A percentile compares a stretch with the other conserved stretches of the same genome.
Evolutionary conservation across 345 rosid genomes (phyloP).

Genomic region (Gossypium mustelinum): DNA sequence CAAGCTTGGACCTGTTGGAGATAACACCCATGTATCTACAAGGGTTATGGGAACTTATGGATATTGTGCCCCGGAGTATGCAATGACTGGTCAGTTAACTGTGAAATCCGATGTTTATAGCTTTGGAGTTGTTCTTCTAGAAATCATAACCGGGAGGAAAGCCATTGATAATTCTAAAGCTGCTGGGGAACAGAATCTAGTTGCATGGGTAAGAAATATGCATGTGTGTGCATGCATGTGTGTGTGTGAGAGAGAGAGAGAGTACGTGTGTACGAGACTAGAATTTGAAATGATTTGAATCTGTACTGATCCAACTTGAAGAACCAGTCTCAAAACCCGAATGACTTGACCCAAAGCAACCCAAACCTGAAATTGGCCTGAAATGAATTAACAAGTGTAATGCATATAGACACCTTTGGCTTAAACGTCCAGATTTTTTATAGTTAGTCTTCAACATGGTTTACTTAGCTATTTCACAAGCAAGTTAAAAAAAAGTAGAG

Average conservation of each 20-base stretch:
- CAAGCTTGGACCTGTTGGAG: constrained; percentile 87
- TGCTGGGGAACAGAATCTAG: constrained; percentile 72
- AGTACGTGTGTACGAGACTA: too few species aligned
- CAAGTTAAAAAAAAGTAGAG: background rate
- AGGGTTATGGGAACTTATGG: constrained; percentile 96
- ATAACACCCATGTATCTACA: constrained; percentile 83
- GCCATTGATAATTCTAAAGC: constrained; percentile 69
- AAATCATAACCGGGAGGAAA: constrained; percentile 82
- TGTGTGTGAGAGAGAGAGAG: too few species aligned
- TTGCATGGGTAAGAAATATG: constrained; percentile 68
- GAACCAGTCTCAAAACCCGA: too few species aligned
- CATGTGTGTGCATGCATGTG: background rate
- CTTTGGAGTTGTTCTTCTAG: constrained; percentile 86
- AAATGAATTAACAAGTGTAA: too few species aligned
- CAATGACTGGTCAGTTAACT: constrained; percentile 91
- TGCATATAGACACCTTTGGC: too few species aligned
- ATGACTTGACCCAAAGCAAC: too few species aligned
- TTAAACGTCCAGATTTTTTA: background rate
- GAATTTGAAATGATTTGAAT: too few species aligned
- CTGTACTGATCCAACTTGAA: too few species aligned
- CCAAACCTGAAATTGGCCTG: too few species aligned
- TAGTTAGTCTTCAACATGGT: background rate
- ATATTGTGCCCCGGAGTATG: constrained; percentile 89
- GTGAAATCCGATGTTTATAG: constrained; percentile 85
- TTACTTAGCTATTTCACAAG: background rate